Base-by-base conservation (phyloP, 2,329 filamentous ascomycete genomes). In the Fonsecaea multimorphosa region DNA sequence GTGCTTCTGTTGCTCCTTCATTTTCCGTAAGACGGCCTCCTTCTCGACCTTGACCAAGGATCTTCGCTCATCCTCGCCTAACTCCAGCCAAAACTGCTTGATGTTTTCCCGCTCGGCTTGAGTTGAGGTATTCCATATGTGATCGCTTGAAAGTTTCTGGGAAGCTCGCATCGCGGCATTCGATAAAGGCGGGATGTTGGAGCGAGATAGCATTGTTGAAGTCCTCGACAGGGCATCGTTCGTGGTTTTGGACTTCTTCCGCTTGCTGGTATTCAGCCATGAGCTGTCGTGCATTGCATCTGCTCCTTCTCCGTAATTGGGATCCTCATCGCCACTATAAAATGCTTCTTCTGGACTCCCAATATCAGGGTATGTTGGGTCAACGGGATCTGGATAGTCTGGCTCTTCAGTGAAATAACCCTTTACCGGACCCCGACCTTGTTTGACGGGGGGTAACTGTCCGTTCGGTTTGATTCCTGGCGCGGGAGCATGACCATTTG, bases 1-100 rank as follows among this genome's bases (percentile, higher is more conserved):
- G 78, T 98, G 93, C 79, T 98, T 98, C 78, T 99, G 95, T 79
- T 99, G 95, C 79, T 99, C 95, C 84, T 99, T 99, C 95, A 99
- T 99, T 83, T 99, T 99, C 76, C 92, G 93, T 63, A 99, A 82
- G 0, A 99, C 95, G 7, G 95, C 94, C 79, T 99, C 94, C 81
- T 99, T 99, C 80, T 99, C 95, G 32, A 99, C 94, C 79, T 97
- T 97, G 75, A 99, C 93, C 54, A 99, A 83, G 16, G 92, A 95
- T 77, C 96, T 95, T 73, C 95, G 91, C 77, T 98, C 93, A 40
- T 96, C 92, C 78, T 99, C 95, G 71, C 92, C 92, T 51, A 99
- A 80, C 16, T 93, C 93, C 60, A 99, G 86, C 95, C 95, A 99
- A 79, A 98, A 99, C 72, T 97, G 91, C 80, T 97, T 97, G 76